Percentiles rank a stretch among this genome's conserved stretches.
phyloP scores from a whole-genome alignment of 2,329 filamentous ascomycete species.

The Paecilomyces sp. region DNA sequence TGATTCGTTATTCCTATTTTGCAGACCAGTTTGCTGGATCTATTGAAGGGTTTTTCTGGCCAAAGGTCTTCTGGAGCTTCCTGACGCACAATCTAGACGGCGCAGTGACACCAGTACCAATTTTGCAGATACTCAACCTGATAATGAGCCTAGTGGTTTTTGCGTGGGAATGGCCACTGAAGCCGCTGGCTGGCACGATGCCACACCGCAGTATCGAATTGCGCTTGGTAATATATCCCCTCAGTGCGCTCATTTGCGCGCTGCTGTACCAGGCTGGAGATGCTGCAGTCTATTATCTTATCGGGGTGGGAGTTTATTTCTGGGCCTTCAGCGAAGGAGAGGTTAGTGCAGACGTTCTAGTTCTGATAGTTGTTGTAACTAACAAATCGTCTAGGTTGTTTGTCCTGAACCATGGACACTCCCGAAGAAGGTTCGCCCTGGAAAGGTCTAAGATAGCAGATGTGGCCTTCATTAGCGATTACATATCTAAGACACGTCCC shows the following conservation, averaged over 20 bases:
- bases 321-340: conserved; percentile 98
- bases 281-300: conserved; percentile 81
- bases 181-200: conserved; percentile 64
- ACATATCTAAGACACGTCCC: background rate
- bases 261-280: conserved; percentile 92
- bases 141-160: conserved; percentile 70
- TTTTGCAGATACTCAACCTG: conserved; percentile 85
- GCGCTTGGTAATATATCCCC: conserved; percentile 72
- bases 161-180: conserved; percentile 86
- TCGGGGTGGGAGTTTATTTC: conserved; percentile 83
- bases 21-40: conserved; percentile 80
- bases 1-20: conserved; percentile 4
- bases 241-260: conserved; percentile 65
- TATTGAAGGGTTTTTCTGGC: conserved; percentile 91
- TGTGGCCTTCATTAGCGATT: background rate
- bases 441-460: conserved; percentile 20
- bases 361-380: background rate
- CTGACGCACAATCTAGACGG: conserved; percentile 81
- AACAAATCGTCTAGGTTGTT: conserved; percentile 46
- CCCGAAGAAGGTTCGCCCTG: conserved; percentile 42
- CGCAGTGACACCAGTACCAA: conserved; percentile 78
- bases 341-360: conserved; percentile 49
- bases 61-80: conserved; percentile 98
- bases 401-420: conserved; percentile 65
- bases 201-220: conserved; percentile 85